A percentile compares a stretch with the other conserved stretches of the same genome.
Conservation (phyloP, 2,329 filamentous ascomycete species). For the Colletotrichum musicola region DNA sequence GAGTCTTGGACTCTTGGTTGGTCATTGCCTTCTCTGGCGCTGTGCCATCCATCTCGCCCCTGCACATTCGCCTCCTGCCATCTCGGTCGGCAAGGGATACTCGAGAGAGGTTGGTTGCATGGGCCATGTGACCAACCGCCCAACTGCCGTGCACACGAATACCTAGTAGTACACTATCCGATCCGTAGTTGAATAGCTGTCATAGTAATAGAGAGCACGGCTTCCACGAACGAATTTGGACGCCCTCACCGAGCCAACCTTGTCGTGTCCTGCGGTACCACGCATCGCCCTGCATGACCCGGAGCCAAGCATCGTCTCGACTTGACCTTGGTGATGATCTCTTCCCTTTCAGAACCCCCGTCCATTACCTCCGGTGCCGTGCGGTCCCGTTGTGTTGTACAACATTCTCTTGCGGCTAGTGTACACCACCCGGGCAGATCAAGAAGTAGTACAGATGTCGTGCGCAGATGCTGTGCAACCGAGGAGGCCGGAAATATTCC, state of each 20-base stretch:
- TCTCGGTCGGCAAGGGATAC: too few relatives aligned
- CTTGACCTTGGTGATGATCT: slow-evolving; percentile 14
- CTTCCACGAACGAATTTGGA: slow-evolving; percentile 3
- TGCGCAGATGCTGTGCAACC: neutral
- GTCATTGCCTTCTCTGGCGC: too few relatives aligned
- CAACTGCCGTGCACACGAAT: too few relatives aligned
- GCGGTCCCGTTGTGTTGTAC: neutral
- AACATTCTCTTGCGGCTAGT: neutral
- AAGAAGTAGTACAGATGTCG: neutral
- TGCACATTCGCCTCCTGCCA: too few relatives aligned
- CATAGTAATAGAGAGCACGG: neutral
- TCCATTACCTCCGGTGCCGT: neutral
- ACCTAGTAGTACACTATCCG: too few relatives aligned
- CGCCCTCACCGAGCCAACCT: slow-evolving; percentile 11
- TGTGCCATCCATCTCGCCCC: too few relatives aligned
- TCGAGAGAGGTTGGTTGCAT: too few relatives aligned
- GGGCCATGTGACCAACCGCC: too few relatives aligned
- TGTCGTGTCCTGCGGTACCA: slow-evolving; percentile 11
- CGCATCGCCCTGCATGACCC: slow-evolving; percentile 13
- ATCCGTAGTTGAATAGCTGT: too few relatives aligned
- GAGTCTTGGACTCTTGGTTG: too few relatives aligned
- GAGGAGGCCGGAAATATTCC: neutral
- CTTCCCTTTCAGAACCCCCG: neutral
- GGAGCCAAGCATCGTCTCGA: slow-evolving; percentile 7
- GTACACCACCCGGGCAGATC: too few relatives aligned